Base-by-base conservation (phyloP, 2,329 filamentous ascomycete genomes). In the Elsinoe australis region DNA sequence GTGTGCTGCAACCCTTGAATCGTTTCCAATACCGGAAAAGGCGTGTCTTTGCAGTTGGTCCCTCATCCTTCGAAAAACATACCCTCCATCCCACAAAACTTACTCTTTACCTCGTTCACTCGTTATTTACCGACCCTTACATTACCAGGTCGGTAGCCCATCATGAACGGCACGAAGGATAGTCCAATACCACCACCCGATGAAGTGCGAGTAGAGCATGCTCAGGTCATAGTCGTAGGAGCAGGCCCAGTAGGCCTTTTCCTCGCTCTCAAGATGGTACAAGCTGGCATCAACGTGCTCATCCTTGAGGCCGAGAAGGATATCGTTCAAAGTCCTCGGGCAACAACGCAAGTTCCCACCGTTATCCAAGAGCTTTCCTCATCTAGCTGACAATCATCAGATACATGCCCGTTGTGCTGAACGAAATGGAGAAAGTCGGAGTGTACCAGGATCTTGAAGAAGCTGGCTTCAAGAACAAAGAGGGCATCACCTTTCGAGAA, bases 311-410 rank as follows among this genome's bases (percentile, higher is more conserved):
- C 39, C 3, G 39, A 32, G 14, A 44, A 32, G 15, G n/a, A n/a
- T 4, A 32, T 44, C n/a, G 8, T 44, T 17, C 39, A 29, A 15
- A 44, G 39, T n/a, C 39, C 26, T 15, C n/a, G 39, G 32, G 26
- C 39, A 10, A 44, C 28, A n/a, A 44, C 26, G 39, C 31, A 19
- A 44, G 39, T 36, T 4, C n/a, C n/a, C n/a, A n/a, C n/a, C n/a
- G n/a, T n/a, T n/a, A n/a, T n/a, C n/a, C n/a, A n/a, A n/a, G n/a
- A n/a, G n/a, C n/a, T n/a, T n/a, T n/a, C n/a, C n/a, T n/a, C n/a
- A n/a, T n/a, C n/a, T n/a, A n/a, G n/a, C n/a, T n/a, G n/a, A n/a
- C n/a, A n/a, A n/a, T n/a, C n/a, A n/a, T n/a, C n/a, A n/a, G 33
- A 12, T 36, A 36, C 33, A 36, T 26, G 19, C 21, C 38, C 3